Evolutionary conservation across 2,329 filamentous ascomycete species (phyloP), one percentile per base, ranked within the genome.

Genomic region (Ascochyta pisi): DNA sequence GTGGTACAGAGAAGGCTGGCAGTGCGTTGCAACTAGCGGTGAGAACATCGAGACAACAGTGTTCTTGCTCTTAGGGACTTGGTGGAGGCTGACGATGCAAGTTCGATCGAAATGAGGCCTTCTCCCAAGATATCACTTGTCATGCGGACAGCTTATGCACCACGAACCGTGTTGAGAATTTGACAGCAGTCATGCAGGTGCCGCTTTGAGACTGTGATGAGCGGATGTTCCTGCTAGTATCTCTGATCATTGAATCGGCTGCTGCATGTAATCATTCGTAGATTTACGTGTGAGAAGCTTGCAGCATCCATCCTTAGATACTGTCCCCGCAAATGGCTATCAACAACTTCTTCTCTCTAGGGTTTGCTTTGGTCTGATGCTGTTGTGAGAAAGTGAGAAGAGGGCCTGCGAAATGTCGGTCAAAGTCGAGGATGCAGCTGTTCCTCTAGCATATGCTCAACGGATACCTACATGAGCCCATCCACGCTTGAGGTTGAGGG

Each of bases 81-180:
- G 27, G 29, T 41, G 35, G 38, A 33, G 29, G 41, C 54, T 47
- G 39, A 23, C 22, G 46, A 60, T 41, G 61, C 57, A 57, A 47
- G 45, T 50, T 34, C 31, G 22, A 46, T 41, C 39, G 16, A 50
- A 51, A 57, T 34, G 19, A 47, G 42, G 19, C 27, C 46, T 45
- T 34, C 22, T 58, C 44, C 54, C 58, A 45, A 56, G n/a, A 52
- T 63, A 53, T 62, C 58, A 59, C 42, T 48, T 60, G 57, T 59
- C 53, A 55, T 54, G 52, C 44, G 26, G 44, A 35, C 48, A 37
- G 47, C 16, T 35, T n/a, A 51, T 51, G 41, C 38, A 39, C 50
- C 42, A 37, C 39, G 26, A 40, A 35, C 35, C 33, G 50, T 54
- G 54, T 59, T 39, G 38, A 41, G 38, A 47, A 54, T 22, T 16